Evolutionary conservation across 2,329 filamentous ascomycete species (phyloP), one percentile per base, ranked within the genome.

Genomic region (Septoria petroselini): DNA sequence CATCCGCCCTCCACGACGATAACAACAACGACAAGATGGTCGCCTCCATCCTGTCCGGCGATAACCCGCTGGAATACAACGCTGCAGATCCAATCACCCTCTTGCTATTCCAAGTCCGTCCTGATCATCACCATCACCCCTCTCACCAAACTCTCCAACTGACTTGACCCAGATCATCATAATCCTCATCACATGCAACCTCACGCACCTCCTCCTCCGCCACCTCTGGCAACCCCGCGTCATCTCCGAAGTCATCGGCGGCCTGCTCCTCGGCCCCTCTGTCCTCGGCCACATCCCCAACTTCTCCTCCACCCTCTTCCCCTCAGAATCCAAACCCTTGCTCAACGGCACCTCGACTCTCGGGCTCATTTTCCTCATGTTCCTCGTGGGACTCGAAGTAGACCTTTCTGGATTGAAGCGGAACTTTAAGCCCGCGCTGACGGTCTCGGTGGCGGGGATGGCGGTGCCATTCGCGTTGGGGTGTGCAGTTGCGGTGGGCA

Each of bases 401-500:
- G 35, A 39, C 14, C 5, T 18, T 7, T 12, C n/a, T 7, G 9
- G 9, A 4, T n/a, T 39, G n/a, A 17, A 17, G n/a, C 6, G 7
- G 3, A 39, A 47, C n/a, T 39, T 31, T 21, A 35, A 34, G 7
- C 17, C 34, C 12, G 43, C 43, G 4, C 23, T 27, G 12, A 27
- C 21, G 14, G 43, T 47, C 15, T 15, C 33, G 6, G 25, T 19
- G 1, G n/a, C 39, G 6, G 43, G 43, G 12, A 38, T 47, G 5
- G 15, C 21, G 0, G 14, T 47, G 3, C 43, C 43, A 4, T 47
- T 47, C n/a, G 43, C n/a, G 12, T 35, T 47, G 1, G 43, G 43
- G 7, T 31, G 23, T n/a, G 43, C 43, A 11, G 34, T 47, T 21
- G 87, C 94, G 62, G 73, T 93, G 25, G 89, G 89, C 0, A 68